Percentiles rank a stretch among this genome's conserved stretches.
These are phyloP conservation scores for Cornus florida DNA, from an alignment of 148 eudicot species.

Conservation along the genomic window DNA sequence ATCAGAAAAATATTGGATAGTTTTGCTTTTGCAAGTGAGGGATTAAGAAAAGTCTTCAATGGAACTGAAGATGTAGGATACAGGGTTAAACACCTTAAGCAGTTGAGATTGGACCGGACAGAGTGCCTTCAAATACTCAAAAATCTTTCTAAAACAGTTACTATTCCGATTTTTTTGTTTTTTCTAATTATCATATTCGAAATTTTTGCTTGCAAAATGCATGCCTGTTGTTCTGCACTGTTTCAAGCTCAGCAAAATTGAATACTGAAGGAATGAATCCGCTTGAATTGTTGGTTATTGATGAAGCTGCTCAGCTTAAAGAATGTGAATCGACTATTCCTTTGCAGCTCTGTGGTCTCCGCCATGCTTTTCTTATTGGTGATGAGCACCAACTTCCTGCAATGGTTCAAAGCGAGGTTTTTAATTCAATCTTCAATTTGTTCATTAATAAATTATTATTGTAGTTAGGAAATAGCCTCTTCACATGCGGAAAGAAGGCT, in stretches of 20 bases:
- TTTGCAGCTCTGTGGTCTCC: conserved; percentile 40
- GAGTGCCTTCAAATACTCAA: conserved; percentile 29
- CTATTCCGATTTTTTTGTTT: not conserved
- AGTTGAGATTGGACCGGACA: not conserved
- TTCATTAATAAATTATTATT: not conserved
- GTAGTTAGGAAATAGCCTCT: too few relatives aligned
- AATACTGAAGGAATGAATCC: not conserved
- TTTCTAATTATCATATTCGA: not conserved
- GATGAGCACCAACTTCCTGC: conserved; percentile 62
- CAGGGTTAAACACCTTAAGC: not conserved
- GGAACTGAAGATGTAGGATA: conserved; percentile 2
- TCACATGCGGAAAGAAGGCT: too few relatives aligned
- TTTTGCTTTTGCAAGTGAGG: conserved; percentile 2
- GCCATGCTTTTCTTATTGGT: conserved; percentile 50
- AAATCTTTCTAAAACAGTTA: conserved; percentile 21
- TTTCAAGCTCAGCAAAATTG: conserved; percentile 46
- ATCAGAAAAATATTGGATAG: conserved; percentile 14
- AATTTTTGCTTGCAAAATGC: conserved; percentile 44
- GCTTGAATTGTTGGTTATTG: conserved; percentile 38
- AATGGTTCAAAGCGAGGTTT: conserved; percentile 29
- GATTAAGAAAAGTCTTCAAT: conserved; percentile 13
- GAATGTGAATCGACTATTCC: conserved; percentile 64
- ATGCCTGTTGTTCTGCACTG: conserved; percentile 54
- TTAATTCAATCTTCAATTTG: not conserved
- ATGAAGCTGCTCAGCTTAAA: conserved; percentile 74